Conservation (phyloP, 192 early-diverging fungal genomes). For the Umbelopsis vinacea region DNA sequence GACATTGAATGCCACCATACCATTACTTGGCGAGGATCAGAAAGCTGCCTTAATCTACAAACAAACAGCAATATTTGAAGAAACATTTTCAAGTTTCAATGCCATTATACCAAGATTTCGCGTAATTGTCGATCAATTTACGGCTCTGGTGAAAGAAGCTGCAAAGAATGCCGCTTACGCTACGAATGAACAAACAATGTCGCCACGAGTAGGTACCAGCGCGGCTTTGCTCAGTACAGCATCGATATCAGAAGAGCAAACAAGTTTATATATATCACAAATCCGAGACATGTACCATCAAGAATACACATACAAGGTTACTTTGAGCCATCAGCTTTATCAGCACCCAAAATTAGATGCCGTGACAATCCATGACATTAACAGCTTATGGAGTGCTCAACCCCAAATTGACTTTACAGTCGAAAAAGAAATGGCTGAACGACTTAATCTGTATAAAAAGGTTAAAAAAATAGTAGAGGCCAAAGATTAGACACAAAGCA, state of each 20-base stretch:
- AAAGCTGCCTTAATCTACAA: slow-evolving; percentile 7
- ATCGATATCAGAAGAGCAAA: slow-evolving; percentile 3
- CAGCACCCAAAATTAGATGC: not conserved
- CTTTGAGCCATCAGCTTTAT: slow-evolving; percentile 1
- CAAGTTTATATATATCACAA: not conserved
- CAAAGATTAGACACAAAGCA: slow-evolving; percentile 15
- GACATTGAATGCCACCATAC: not conserved
- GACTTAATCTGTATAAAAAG: slow-evolving; percentile 31
- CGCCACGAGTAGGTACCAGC: not conserved
- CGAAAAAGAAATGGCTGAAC: slow-evolving; percentile 27
- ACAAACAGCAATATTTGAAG: not conserved
- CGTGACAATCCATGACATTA: not conserved
- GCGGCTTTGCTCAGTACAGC: not conserved
- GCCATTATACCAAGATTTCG: not conserved
- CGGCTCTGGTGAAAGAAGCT: not conserved
- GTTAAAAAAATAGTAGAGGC: slow-evolving; percentile 34
- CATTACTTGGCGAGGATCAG: not conserved
- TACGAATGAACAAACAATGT: not conserved
- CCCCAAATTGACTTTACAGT: slow-evolving; percentile 22
- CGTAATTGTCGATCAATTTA: not conserved
- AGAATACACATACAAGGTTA: slow-evolving; percentile 1
- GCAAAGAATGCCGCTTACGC: not conserved
- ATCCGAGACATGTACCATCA: not conserved
- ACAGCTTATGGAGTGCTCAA: slow-evolving; percentile 27
- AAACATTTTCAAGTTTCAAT: not conserved